phyloP scores from a whole-genome alignment of 225 moss, liverwort and hornwort genomes.

The Anthoceros angustus region DNA sequence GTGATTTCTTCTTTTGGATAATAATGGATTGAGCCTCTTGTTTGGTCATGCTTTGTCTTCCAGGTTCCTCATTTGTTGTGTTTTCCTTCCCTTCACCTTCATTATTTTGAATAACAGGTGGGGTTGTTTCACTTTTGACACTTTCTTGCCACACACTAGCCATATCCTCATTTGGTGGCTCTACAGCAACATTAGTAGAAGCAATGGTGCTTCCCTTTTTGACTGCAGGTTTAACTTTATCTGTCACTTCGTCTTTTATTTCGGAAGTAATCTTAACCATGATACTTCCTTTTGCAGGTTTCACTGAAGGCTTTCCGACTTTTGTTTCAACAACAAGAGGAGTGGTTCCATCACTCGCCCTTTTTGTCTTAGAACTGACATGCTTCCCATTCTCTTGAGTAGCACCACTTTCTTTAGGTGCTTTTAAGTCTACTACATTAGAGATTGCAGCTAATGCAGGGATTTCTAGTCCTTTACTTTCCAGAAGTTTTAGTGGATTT shows the following conservation, averaged over 20 bases:
- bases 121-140: background rate
- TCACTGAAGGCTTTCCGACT: too few relatives aligned
- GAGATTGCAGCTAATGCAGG: too few relatives aligned
- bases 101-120: background rate
- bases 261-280: background rate
- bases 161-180: background rate
- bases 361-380: too few relatives aligned
- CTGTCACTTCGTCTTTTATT: background rate
- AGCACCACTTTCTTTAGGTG: too few relatives aligned
- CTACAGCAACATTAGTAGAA: background rate
- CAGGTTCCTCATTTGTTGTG: background rate
- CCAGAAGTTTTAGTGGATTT: too few relatives aligned
- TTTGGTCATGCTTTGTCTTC: background rate
- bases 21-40: constrained; percentile 1
- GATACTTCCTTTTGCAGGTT: background rate
- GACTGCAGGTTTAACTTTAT: background rate
- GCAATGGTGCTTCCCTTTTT: background rate
- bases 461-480: too few relatives aligned
- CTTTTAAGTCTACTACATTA: too few relatives aligned
- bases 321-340: too few relatives aligned
- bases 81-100: background rate
- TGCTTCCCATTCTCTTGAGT: too few relatives aligned
- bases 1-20: constrained; percentile 1
- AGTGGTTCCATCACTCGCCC: too few relatives aligned
- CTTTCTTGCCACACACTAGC: background rate